Evolutionary conservation across 202 grass and related monocot genomes (phyloP), one percentile per base, ranked within the genome.

Genomic region (Bolboschoenoplectus hybrid): DNA sequence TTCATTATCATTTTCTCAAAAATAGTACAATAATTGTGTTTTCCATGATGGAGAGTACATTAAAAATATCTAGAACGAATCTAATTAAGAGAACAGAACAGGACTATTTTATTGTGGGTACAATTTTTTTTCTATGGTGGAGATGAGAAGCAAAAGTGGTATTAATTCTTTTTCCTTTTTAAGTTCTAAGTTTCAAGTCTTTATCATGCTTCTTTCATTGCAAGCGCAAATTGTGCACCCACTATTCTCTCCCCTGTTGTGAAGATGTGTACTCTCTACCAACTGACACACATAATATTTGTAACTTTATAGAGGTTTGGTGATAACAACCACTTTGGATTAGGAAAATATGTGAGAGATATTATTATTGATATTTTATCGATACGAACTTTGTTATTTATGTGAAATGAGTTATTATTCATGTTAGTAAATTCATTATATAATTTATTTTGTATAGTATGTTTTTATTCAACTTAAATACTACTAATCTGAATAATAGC

Each of bases 241-340:
- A 34, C n/a, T 11, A 35, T 76, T 76, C 26, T 11, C 26, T 12
- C 13, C 46, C 16, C 19, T 38, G 13, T 71, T 72, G 7, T 72
- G 7, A 36, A 14, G 73, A 76, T 49, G 69, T 73, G 8, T 73
- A 73, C 69, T 7, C 40, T 50, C 69, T 46, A 73, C 43, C 69
- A 49, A 73, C 69, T 46, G 17, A 73, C 41, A 73, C 19, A 53
- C 20, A 7, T 35, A 20, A 35, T 75, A 36, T 75, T 51, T 75
- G 20, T 74, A 74, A 51, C 9, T 12, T 74, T 9, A 9, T 52
- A 72, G 43, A 47, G 41, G 16, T 72, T 26, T 4, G 68, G 43
- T 72, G 41, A 47, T 20, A 72, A 72, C 68, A 72, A 72, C 68
- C 7, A 72, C 47, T 47, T 72, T 72, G 68, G 17, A 72, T 26